Evolutionary conservation across 306 rosid genomes (phyloP).

Genomic region (Potentilla sterilis): DNA sequence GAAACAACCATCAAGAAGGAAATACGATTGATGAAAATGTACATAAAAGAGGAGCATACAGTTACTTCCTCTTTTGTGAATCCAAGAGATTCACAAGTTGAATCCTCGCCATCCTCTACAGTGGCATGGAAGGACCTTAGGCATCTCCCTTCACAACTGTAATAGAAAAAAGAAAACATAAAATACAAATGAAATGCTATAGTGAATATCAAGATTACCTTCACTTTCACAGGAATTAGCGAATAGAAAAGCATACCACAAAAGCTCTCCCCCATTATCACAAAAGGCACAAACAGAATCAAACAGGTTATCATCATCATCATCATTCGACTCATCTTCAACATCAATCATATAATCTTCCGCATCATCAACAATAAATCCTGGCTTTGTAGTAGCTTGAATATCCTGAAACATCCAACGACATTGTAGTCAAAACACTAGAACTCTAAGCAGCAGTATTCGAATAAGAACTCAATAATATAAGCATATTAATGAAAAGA

Average conservation of each 20-base stretch:
- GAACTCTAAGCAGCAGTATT: conserved; percentile 18
- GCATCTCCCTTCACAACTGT: conserved; percentile 95
- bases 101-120: conserved; percentile 53
- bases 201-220: neutral
- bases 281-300: conserved; percentile 87
- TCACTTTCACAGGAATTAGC: neutral
- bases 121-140: conserved; percentile 87
- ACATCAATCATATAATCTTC: conserved; percentile 48
- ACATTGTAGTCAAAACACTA: conserved; percentile 18
- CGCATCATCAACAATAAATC: conserved; percentile 64
- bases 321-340: conserved; percentile 55
- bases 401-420: conserved; percentile 48
- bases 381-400: conserved; percentile 48
- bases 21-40: conserved; percentile 16
- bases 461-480: neutral
- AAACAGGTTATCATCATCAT: conserved; percentile 60
- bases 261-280: conserved; percentile 79
- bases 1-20: conserved; percentile 13
- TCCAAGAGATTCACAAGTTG: conserved; percentile 71
- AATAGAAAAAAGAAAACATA: conserved; percentile 15
- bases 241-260: conserved; percentile 51
- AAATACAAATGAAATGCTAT: neutral
- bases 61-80: conserved; percentile 56
- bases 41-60: conserved; percentile 48
- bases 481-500: conserved; percentile 8